Evolutionary conservation across 805 yeast species (phyloP).

Genomic region (Metschnikowia cerradonensis): DNA sequence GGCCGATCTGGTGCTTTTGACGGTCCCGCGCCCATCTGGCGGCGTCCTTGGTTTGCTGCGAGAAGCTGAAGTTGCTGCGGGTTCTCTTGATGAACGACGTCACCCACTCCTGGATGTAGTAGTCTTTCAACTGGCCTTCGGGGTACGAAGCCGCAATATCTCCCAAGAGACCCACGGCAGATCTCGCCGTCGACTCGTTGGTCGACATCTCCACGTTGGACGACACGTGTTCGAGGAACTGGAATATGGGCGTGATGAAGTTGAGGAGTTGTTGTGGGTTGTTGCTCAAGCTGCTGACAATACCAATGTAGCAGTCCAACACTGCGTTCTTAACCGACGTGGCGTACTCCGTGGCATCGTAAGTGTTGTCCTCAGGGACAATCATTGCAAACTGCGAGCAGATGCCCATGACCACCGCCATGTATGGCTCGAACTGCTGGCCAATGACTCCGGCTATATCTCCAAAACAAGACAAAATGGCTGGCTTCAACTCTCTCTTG

Average conservation of each 20-base stretch:
- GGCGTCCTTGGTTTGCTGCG: constrained; percentile 74
- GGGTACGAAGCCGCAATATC: constrained; percentile 87
- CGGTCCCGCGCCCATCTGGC: constrained; percentile 97
- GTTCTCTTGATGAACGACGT: constrained; percentile 70
- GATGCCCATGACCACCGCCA: constrained; percentile 74
- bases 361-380: constrained; percentile 60
- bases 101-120: constrained; percentile 74
- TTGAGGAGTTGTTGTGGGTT: constrained; percentile 61
- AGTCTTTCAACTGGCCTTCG: constrained; percentile 65
- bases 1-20: constrained; percentile 44
- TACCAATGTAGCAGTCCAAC: constrained; percentile 94
- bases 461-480: constrained; percentile 89
- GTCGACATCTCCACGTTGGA: constrained; percentile 56
- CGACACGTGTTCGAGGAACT: constrained; percentile 58
- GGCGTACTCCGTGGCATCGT: constrained; percentile 76
- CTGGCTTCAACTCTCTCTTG: constrained; percentile 79
- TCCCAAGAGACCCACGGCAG: constrained; percentile 88
- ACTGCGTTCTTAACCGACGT: constrained; percentile 76
- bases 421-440: constrained; percentile 65
- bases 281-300: constrained; percentile 82
- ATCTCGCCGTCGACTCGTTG: constrained; percentile 69
- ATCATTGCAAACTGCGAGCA: constrained; percentile 62
- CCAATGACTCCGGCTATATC: constrained; percentile 92
- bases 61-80: constrained; percentile 57
- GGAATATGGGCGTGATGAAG: constrained; percentile 66